phyloP scores from a whole-genome alignment of 352 stramenopile species.

The Phytophthora fragariae region DNA sequence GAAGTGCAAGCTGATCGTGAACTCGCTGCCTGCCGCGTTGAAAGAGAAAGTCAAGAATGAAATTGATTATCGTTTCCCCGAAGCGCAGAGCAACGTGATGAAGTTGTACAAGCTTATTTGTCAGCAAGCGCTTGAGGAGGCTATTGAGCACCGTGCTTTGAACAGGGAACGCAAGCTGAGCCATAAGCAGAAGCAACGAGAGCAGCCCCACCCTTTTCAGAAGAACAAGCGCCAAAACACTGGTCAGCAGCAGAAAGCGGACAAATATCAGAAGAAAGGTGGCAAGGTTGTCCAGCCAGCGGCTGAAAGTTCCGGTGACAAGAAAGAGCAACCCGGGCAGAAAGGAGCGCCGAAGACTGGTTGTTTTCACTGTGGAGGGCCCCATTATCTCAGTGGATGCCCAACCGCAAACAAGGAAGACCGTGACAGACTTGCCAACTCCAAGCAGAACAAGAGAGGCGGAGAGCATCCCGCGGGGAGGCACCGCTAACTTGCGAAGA shows the following conservation, averaged over 20 bases:
- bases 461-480: no score
- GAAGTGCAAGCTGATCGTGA: not conserved
- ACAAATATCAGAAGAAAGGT: not conserved
- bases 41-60: not conserved
- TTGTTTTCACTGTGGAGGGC: constrained; percentile 16
- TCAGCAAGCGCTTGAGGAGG: not conserved
- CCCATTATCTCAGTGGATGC: constrained; percentile 20
- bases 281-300: not conserved
- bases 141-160: not conserved
- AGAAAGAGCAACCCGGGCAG: not conserved
- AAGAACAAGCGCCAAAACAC: not conserved
- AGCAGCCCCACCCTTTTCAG: not conserved
- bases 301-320: not conserved
- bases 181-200: not conserved
- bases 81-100: not conserved
- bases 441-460: no score
- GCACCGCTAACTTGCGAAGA: no score
- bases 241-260: not conserved
- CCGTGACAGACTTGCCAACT: no score
- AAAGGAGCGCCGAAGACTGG: constrained; percentile 7
- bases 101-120: not conserved
- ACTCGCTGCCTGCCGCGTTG: not conserved
- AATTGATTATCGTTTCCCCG: not conserved
- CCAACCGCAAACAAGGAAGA: no score
- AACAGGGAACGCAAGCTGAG: not conserved